Base-by-base conservation (phyloP, 129 eudicot species). In the Tanacetum coccineum region DNA sequence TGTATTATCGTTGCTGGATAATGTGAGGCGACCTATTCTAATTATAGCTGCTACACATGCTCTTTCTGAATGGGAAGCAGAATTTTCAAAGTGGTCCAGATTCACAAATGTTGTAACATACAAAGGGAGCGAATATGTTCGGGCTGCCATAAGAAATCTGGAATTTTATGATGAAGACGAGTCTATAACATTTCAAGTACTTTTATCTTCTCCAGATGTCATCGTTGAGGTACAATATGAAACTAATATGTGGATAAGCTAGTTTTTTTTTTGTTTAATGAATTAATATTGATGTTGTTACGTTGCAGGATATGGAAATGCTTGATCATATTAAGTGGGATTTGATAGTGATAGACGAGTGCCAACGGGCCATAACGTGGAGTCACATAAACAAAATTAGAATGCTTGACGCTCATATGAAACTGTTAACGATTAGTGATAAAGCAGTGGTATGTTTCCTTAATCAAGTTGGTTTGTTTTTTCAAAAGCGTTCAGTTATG, bases 311-410 rank as follows among this genome's bases (percentile, higher is more conserved):
- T 36, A 6, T 67, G 36, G 79, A 74, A 32, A 26, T 30, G 7
- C 22, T 82, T 44, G 66, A 71, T 44, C 62, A 62, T 21, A 66
- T 82, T 48, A 75, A 76, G 42, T 79, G 87, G 87, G 81, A 76
- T 26, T 74, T 49, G 10, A 40, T 82, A 28, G 67, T 82, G 19
- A 32, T 79, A 26, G 87, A 82, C 44, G 81, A 78, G 68, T 78
- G 82, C 60, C 73, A 78, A 71, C 73, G n/a, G n/a, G n/a, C n/a
- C n/a, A n/a, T n/a, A n/a, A n/a, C n/a, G 42, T 71, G 46, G 6
- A 51, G 9, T 12, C 74, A 68, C 30, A 39, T 66, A 3, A 40
- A 57, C 17, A 47, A 78, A 50, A n/a, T 74, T 19, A 62, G 67
- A 58, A 59, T 17, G 69, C 79, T 82, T 54, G 44, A n/a, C 47